Evolutionary conservation across 306 rosid species (phyloP).

Genomic region (Lithocarpus polystachyus): DNA sequence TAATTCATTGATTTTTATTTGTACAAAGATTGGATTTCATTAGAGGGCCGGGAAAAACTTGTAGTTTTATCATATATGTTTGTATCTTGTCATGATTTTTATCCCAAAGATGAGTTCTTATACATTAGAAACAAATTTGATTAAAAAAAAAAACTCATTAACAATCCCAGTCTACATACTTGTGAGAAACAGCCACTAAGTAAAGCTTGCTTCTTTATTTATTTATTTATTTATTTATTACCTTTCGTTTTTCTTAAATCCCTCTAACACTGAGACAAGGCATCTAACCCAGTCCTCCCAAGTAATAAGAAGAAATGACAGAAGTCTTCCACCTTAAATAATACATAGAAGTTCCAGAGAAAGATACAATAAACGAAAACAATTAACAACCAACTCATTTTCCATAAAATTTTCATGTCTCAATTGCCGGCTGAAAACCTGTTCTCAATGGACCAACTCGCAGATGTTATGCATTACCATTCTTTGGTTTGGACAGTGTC

Average conservation of each 20-base stretch:
- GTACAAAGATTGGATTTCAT: no score
- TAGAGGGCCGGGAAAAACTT: no score
- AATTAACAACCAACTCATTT: slow-evolving; percentile 21
- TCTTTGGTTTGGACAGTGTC: slow-evolving; percentile 52
- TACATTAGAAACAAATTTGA: background rate
- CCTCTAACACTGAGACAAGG: background rate
- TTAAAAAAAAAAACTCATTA: background rate
- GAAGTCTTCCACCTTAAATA: background rate
- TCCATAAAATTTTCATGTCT: slow-evolving; percentile 37
- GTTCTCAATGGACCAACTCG: slow-evolving; percentile 49
- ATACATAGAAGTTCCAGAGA: background rate
- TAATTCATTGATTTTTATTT: no score
- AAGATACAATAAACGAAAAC: background rate
- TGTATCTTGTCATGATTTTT: no score
- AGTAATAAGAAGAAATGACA: background rate
- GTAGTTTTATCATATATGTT: no score
- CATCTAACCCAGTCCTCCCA: background rate
- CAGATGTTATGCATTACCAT: slow-evolving; percentile 47
- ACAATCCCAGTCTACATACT: no score
- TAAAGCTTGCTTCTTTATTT: no score
- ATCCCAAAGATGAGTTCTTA: background rate
- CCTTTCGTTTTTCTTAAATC: background rate
- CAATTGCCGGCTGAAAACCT: slow-evolving; percentile 52
- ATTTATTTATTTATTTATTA: no score
- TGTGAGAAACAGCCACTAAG: no score